A percentile compares a stretch with the other conserved stretches of the same genome.
phyloP scores from a whole-genome alignment of 75 land plant genomes.

The Selaginella moellendorffii region DNA sequence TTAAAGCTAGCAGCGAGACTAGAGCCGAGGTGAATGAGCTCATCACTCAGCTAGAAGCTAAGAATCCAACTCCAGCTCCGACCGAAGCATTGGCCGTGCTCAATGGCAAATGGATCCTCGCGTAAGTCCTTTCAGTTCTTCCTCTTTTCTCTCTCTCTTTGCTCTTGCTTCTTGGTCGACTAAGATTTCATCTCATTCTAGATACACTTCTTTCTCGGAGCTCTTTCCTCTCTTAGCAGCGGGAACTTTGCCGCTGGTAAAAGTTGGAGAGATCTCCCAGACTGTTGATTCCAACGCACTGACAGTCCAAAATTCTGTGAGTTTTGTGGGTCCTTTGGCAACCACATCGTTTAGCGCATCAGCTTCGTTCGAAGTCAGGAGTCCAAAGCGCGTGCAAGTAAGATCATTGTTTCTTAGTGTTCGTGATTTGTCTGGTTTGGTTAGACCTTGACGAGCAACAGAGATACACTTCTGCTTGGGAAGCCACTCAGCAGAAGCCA shows the following conservation, averaged over 20 bases:
- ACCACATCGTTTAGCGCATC: conserved; percentile 62
- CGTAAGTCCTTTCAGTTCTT: conserved; percentile 30
- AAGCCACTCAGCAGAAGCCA: neutral
- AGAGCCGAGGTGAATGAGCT: conserved; percentile 88
- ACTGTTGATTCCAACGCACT: conserved; percentile 53
- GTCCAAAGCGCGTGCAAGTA: conserved; percentile 85
- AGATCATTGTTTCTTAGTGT: neutral
- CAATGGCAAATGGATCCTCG: conserved; percentile 91
- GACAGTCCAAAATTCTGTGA: conserved; percentile 73
- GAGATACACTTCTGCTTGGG: neutral
- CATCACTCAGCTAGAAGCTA: conserved; percentile 81
- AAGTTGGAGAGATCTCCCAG: conserved; percentile 84
- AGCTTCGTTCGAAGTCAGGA: conserved; percentile 81
- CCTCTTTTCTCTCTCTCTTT: conserved; percentile 1
- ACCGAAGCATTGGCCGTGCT: conserved; percentile 69
- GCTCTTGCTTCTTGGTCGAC: no score
- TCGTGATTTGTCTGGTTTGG: neutral
- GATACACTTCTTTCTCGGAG: conserved; percentile 81
- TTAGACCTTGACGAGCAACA: neutral
- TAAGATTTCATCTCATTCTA: conserved; percentile 16
- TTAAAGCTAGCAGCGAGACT: conserved; percentile 69
- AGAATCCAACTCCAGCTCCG: conserved; percentile 87
- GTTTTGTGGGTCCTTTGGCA: conserved; percentile 66
- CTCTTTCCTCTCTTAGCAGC: conserved; percentile 68
- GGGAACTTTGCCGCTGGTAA: conserved; percentile 42